These are phyloP conservation scores for Parasarocladium wereldwijsianum DNA, from an alignment of 2,329 filamentous ascomycete genomes.

Conservation along the genomic window DNA sequence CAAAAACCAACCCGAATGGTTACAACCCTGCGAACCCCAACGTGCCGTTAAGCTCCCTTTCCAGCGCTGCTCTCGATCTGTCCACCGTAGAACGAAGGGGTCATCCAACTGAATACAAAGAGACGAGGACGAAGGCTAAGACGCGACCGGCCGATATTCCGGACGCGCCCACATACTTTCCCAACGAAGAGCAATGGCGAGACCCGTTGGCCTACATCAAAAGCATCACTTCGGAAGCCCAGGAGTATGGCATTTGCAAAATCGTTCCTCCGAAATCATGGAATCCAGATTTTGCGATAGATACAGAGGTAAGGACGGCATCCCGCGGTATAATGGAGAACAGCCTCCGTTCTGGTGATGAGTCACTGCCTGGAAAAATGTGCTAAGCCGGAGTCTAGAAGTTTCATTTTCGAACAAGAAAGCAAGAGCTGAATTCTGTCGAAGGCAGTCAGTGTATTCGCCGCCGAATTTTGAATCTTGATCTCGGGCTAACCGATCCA, in stretches of 20 bases:
- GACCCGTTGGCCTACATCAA: constrained; percentile 89
- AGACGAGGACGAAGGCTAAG: constrained; percentile 35
- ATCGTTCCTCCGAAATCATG: constrained; percentile 87
- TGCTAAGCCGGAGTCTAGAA: too few species aligned
- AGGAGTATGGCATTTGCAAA: constrained; percentile 84
- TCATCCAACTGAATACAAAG: constrained; percentile 60
- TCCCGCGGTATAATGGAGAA: too few species aligned
- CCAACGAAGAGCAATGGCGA: constrained; percentile 86
- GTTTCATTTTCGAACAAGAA: constrained; percentile 92
- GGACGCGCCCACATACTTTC: constrained; percentile 81
- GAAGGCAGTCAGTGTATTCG: constrained; percentile 81
- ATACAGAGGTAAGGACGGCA: constrained; percentile 99
- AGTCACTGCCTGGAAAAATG: too few species aligned
- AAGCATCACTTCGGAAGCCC: constrained; percentile 77
- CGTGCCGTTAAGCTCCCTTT: constrained; percentile 39
- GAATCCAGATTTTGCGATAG: constrained; percentile 91
- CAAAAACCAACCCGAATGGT: constrained; percentile 38
- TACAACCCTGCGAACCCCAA: constrained; percentile 35
- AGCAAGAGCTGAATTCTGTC: constrained; percentile 93
- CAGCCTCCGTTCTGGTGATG: too few species aligned
- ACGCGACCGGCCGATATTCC: constrained; percentile 70
- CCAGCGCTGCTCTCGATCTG: constrained; percentile 57
- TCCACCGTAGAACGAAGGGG: constrained; percentile 84
- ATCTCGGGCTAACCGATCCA: constrained; percentile 26
- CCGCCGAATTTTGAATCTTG: too few species aligned